Percentiles rank a stretch among this genome's conserved stretches.
These are phyloP conservation scores for Agrocybe chaxingu DNA, from an alignment of 768 basidiomycete genomes.

Conservation along the genomic window DNA sequence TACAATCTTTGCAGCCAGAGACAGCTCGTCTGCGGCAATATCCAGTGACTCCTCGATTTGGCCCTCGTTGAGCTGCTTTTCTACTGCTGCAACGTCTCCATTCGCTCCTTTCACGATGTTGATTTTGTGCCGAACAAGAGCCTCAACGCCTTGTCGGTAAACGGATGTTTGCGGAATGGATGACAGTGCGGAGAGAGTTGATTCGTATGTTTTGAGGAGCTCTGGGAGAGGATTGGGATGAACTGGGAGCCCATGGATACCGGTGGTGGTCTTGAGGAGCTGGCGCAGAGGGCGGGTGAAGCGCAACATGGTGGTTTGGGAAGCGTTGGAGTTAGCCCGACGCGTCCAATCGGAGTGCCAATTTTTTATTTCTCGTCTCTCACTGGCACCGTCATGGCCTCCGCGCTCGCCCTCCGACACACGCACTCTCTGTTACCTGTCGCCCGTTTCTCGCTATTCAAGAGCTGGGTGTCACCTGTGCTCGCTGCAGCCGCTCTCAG, in stretches of 20 bases:
- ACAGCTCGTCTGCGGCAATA: conserved; percentile 80
- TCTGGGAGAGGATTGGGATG: conserved; percentile 84
- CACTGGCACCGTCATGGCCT: conserved; percentile 7
- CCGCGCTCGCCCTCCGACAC: conserved; percentile 24
- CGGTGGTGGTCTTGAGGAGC: conserved; percentile 76
- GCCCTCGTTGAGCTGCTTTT: conserved; percentile 77
- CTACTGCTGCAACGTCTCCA: conserved; percentile 63
- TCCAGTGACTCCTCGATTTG: conserved; percentile 84
- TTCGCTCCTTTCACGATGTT: conserved; percentile 66
- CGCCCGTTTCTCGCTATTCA: conserved; percentile 13
- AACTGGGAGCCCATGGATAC: conserved; percentile 79
- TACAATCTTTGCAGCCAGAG: conserved; percentile 76
- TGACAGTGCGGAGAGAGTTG: conserved; percentile 67
- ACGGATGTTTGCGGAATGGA: conserved; percentile 78
- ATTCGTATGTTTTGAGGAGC: conserved; percentile 70
- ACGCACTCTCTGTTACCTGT: conserved; percentile 19
- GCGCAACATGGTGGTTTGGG: conserved; percentile 60
- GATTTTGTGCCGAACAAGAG: conserved; percentile 78
- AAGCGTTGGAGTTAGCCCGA: conserved; percentile 10
- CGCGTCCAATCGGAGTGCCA: conserved; percentile 38
- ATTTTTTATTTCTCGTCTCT: conserved; percentile 21
- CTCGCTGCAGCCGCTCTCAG: conserved; percentile 13
- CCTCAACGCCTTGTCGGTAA: conserved; percentile 87
- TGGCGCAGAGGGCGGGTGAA: conserved; percentile 69
- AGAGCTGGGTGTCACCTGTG: conserved; percentile 20